Evolutionary conservation across 2,329 filamentous ascomycete species (phyloP).

Genomic region (Fusarium beomiforme): DNA sequence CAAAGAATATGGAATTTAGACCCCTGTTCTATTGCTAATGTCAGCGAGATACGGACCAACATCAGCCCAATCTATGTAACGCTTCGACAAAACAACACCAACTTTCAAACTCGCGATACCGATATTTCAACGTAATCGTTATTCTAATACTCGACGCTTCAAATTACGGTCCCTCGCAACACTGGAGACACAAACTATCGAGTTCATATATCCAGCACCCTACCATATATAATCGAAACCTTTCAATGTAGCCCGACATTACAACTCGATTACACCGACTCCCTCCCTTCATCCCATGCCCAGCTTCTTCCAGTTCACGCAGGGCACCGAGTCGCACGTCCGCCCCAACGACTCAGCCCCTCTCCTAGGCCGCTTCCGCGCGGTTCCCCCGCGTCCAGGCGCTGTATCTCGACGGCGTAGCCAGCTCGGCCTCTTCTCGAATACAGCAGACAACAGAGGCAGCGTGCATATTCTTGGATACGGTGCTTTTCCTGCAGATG

Average conservation of each 20-base stretch:
- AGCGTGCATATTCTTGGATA: constrained; percentile 66
- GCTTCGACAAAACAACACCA: constrained; percentile 23
- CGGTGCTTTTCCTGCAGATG: constrained; percentile 59
- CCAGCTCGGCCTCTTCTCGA: constrained; percentile 54
- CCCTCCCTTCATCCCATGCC: constrained; percentile 58
- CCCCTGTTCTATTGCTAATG: constrained; percentile 23
- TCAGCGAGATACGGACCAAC: constrained; percentile 24
- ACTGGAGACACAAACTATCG: background rate
- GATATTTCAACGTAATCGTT: constrained; percentile 5
- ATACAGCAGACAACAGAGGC: constrained; percentile 52
- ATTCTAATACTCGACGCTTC: background rate
- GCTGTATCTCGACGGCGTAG: constrained; percentile 43
- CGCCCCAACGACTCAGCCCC: constrained; percentile 66
- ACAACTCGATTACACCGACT: constrained; percentile 21
- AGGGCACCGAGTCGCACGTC: constrained; percentile 68
- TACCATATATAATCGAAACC: constrained; percentile 4
- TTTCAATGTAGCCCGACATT: constrained; percentile 34
- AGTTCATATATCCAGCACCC: background rate
- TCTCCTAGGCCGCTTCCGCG: constrained; percentile 72
- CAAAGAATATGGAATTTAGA: constrained; percentile 19
- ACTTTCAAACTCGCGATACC: constrained; percentile 5
- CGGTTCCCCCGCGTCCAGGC: constrained; percentile 61
- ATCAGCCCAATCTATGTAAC: constrained; percentile 10
- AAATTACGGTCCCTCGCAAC: background rate
- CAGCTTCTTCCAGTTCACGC: constrained; percentile 74